Base-by-base conservation (phyloP, 768 basidiomycete species). In the Obba rivulosa region DNA sequence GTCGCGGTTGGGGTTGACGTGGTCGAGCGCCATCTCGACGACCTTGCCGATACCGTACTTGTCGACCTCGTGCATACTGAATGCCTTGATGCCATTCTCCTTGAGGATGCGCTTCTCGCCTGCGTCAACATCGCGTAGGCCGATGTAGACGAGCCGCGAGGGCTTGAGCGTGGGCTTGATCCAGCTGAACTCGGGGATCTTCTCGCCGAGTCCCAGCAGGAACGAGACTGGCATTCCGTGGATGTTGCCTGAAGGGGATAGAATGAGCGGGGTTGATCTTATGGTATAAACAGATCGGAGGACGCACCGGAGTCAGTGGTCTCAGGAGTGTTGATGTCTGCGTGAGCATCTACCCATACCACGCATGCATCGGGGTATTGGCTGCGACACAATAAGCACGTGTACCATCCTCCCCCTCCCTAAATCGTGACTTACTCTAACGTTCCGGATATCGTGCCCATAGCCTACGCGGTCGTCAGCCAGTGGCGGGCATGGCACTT, bases 201-300 rank as follows among this genome's bases (percentile, higher is more conserved):
- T 62, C 28, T 63, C 56, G 34, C 67, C 69, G 28, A 74, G 54
- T 64, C 78, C 65, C 66, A 90, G 64, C 43, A 99, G 80, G 79
- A 98, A 98, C 4, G 96, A 91, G 38, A 98, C 79, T 18, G 96
- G 96, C 86, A 96, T 97, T 52, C 96, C 96, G 68, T 99, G 96
- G 40, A 99, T 85, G 68, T 98, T 97, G 24, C 95, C 95, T 78
- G 62, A 28, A 28, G 1, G 24, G 1, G 35, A 4, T 2, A 13
- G n/a, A n/a, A 28, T 39, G 34, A 20, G 8, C 11, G 22, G 31
- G 8, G 18, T 17, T 17, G 10, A 20, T 11, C 4, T 38, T 38
- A 14, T 18, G 34, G 25, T 39, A 25, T 44, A 34, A 24, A 25
- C n/a, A 34, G 23, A 17, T 42, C 10, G 7, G 28, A 36, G 28